Base-by-base conservation (phyloP, 1,284 basidiomycete genomes). In the Ceratobasidium sp. region DNA sequence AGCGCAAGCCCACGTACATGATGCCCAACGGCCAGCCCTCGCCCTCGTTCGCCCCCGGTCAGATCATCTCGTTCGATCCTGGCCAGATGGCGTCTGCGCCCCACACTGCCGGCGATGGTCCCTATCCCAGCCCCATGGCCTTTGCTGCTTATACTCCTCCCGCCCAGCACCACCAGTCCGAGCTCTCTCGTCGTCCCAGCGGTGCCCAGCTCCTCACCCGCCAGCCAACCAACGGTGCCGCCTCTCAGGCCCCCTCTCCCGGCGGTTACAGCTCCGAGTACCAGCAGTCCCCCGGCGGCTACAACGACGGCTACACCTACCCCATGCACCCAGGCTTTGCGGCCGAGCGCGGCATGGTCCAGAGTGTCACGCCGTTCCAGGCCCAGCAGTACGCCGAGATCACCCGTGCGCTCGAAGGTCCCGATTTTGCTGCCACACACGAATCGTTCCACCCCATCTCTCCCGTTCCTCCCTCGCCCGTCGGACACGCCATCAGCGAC, bases 371-470 rank as follows among this genome's bases (percentile, higher is more conserved):
- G 3, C 69, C 69, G 27, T 70, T 65, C 60, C 72, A 73, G 34
- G 69, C 70, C 13, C 68, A 73, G 38, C 72, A 73, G 42, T 73
- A 73, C 69, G 69, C 68, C 20, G 72, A 73, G 53, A 73, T 73
- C 53, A 68, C 60, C 53, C 52, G 65, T 62, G 68, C 70, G 42
- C 57, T 70, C 45, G 54, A 58, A 38, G 43, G 34, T 42, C 49
- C 68, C 45, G 32, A 68, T n/a, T 6, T 29, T 53, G 68, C 32
- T 32, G 22, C 15, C 38, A n/a, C 47, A 10, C 31, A 65, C 53
- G 40, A 53, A 15, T 54, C 60, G 7, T 35, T 62, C 58, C 68
- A 53, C 52, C 57, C 68, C 27, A 58, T 69, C 35, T 52, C 68
- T 20, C 47, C 68, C 29, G 57, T 62, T 35, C 8, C 27, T 54